phyloP scores from a whole-genome alignment of 1,284 basidiomycete genomes.

The Naganishia liquefaciens region DNA sequence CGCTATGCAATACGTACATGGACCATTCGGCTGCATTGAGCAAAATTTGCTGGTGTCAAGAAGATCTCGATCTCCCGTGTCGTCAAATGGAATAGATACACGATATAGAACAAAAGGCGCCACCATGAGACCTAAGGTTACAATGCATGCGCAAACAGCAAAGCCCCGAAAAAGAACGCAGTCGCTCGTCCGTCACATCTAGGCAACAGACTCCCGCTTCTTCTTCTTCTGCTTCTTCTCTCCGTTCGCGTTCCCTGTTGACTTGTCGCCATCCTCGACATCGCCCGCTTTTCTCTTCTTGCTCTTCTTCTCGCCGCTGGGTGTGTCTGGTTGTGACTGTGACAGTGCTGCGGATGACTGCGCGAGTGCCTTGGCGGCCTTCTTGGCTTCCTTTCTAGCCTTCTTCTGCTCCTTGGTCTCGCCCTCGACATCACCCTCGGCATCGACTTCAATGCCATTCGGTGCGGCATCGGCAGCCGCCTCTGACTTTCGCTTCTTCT shows the following conservation, averaged over 20 bases:
- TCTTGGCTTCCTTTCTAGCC: constrained; percentile 64
- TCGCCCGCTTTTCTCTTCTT: constrained; percentile 24
- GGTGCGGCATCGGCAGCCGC: constrained; percentile 49
- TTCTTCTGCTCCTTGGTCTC: constrained; percentile 57
- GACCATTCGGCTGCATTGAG: no score
- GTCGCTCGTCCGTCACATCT: constrained; percentile 3
- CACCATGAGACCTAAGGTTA: constrained; percentile 17
- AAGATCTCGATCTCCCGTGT: no score
- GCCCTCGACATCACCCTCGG: constrained; percentile 54
- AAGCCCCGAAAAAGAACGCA: neutral
- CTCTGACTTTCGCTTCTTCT: constrained; percentile 62
- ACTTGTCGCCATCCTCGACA: constrained; percentile 8
- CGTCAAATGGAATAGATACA: constrained; percentile 24
- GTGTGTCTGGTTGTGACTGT: constrained; percentile 24
- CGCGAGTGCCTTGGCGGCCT: constrained; percentile 35
- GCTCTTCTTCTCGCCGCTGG: constrained; percentile 18
- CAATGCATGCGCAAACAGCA: constrained; percentile 6
- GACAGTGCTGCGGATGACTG: constrained; percentile 22
- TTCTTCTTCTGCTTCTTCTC: constrained; percentile 30
- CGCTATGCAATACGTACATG: no score
- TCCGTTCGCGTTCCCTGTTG: constrained; percentile 14
- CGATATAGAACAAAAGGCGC: constrained; percentile 26
- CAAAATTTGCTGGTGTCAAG: no score
- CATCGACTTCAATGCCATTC: constrained; percentile 52
- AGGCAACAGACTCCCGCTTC: constrained; percentile 26